Conservation (phyloP, 352 stramenopile species). For the Globisporangium cylindrosporum region DNA sequence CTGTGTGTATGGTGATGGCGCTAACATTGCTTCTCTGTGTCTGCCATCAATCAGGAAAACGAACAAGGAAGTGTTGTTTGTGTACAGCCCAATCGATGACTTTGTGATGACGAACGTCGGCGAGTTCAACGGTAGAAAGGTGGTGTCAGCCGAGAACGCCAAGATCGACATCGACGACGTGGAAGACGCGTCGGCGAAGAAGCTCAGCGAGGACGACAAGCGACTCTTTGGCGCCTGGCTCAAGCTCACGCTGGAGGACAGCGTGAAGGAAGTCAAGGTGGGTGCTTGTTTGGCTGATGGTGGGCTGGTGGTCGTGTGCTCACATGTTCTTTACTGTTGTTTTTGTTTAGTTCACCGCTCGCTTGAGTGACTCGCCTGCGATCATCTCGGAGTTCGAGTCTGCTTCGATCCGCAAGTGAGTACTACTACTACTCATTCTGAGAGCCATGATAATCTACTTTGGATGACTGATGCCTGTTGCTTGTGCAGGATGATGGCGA, state of each 20-base stretch:
- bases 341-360: conserved; percentile 60
- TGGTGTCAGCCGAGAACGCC: conserved; percentile 95
- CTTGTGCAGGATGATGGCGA: conserved; percentile 94
- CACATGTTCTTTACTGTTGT: not conserved
- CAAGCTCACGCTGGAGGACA: conserved; percentile 89
- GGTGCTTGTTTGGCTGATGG: not conserved
- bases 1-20: not conserved
- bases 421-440: not conserved
- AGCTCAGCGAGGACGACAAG: conserved; percentile 87
- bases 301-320: not conserved
- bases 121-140: conserved; percentile 94
- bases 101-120: conserved; percentile 99
- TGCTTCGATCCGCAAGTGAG: conserved; percentile 92
- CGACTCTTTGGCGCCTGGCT: conserved; percentile 92
- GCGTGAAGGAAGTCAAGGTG: conserved; percentile 86
- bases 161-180: conserved; percentile 91
- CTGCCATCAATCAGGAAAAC: conserved; percentile 47
- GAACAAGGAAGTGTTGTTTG: conserved; percentile 96
- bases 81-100: conserved; percentile 99
- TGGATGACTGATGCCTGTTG: not conserved
- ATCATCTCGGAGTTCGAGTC: conserved; percentile 99
- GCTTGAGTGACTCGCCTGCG: conserved; percentile 96
- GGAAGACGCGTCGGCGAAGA: conserved; percentile 44
- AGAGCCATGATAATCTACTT: not conserved
- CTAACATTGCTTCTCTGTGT: not conserved